Percentiles rank a stretch among this genome's conserved stretches.
These are phyloP conservation scores for Cutaneotrichosporon daszewskae DNA, from an alignment of 1,284 basidiomycete genomes.

Conservation along the genomic window DNA sequence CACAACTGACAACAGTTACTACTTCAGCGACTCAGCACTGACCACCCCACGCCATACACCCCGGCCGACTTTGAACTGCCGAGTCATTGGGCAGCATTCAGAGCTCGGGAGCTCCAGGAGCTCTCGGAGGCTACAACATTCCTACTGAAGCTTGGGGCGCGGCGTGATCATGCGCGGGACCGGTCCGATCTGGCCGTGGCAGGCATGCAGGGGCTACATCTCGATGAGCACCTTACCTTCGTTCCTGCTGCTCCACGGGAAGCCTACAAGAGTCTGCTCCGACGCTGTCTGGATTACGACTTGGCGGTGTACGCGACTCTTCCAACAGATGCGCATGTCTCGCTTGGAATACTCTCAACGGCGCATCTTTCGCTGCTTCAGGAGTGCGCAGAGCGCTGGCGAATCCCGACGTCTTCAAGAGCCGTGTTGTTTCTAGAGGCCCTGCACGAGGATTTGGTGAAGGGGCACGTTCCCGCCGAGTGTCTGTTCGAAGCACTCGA, in stretches of 20 bases:
- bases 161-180: slow-evolving; percentile 7
- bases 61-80: slow-evolving; percentile 78
- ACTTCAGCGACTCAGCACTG: slow-evolving; percentile 83
- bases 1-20: slow-evolving; percentile 58
- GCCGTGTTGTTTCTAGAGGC: slow-evolving; percentile 77
- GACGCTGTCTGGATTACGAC: slow-evolving; percentile 77
- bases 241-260: slow-evolving; percentile 83
- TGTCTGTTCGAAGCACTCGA: slow-evolving; percentile 86
- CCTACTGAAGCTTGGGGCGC: slow-evolving; percentile 15
- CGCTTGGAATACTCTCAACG: slow-evolving; percentile 81
- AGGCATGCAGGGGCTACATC: slow-evolving; percentile 20
- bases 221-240: slow-evolving; percentile 52
- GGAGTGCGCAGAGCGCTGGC: slow-evolving; percentile 84
- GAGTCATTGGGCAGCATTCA: slow-evolving; percentile 78
- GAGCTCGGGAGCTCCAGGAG: slow-evolving; percentile 71
- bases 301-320: slow-evolving; percentile 84
- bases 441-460: slow-evolving; percentile 80
- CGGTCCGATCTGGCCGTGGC: slow-evolving; percentile 45
- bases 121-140: slow-evolving; percentile 59
- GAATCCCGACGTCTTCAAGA: slow-evolving; percentile 73
- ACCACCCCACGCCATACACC: slow-evolving; percentile 74
- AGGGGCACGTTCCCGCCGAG: slow-evolving; percentile 85
- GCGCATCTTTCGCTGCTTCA: slow-evolving; percentile 76
- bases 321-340: slow-evolving; percentile 93
- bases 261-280: slow-evolving; percentile 77